A percentile compares a stretch with the other conserved stretches of the same genome.
phyloP scores from a whole-genome alignment of 192 early-diverging fungal genomes.

The Backusella psychrophila region DNA sequence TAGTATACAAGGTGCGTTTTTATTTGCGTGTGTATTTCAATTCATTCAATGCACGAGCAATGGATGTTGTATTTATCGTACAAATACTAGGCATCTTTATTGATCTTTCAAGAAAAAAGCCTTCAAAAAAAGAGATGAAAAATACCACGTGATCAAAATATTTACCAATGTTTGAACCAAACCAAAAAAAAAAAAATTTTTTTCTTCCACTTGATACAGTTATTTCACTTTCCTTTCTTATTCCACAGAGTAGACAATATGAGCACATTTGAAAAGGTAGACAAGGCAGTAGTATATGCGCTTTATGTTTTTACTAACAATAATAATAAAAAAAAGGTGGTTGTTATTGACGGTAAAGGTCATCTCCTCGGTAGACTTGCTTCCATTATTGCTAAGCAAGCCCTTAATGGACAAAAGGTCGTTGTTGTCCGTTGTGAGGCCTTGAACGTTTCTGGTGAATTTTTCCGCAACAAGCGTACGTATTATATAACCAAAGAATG shows the following conservation, averaged over 20 bases:
- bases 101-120: background rate
- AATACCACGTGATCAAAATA: background rate
- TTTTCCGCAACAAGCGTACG: constrained; percentile 99
- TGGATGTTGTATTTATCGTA: background rate
- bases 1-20: no score
- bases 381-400: constrained; percentile 97
- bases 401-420: constrained; percentile 95
- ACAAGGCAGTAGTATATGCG: background rate
- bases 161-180: background rate
- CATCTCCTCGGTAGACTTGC: constrained; percentile 98
- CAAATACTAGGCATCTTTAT: background rate
- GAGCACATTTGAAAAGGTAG: constrained; percentile 34
- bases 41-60: no score
- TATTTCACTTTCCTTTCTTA: constrained; percentile 16
- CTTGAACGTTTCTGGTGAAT: constrained; percentile 96
- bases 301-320: no score
- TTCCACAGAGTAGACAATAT: constrained; percentile 15
- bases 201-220: background rate
- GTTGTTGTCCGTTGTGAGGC: constrained; percentile 98
- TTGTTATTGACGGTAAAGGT: constrained; percentile 99
- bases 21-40: no score
- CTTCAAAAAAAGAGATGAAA: background rate
- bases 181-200: background rate
- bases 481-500: constrained; percentile 12
- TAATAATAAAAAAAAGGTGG: constrained; percentile 58